Evolutionary conservation across 228 moss, liverwort and hornwort genomes (phyloP).

Genomic region (Sphagnum fallax): DNA sequence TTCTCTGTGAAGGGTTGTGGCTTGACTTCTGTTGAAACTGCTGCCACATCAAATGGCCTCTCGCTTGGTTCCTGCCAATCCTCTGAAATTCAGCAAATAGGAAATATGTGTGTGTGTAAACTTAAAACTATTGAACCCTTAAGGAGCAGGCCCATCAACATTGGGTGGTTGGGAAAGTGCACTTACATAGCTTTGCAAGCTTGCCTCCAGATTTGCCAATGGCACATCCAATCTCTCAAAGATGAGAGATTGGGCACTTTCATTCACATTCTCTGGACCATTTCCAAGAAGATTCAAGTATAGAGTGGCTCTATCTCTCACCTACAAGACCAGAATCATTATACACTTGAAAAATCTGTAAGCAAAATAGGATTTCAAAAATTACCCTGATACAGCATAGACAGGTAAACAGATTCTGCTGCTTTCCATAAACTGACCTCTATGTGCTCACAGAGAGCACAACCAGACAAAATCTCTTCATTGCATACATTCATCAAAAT

Average conservation of each 20-base stretch:
- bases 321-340: constrained; percentile 13
- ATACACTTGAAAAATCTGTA: not conserved
- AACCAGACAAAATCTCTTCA: no score
- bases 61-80: constrained; percentile 70
- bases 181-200: constrained; percentile 68
- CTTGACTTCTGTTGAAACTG: constrained; percentile 68
- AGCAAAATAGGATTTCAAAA: not conserved
- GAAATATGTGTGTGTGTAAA: not conserved
- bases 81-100: constrained; percentile 9
- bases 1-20: constrained; percentile 57
- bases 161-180: not conserved
- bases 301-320: constrained; percentile 84
- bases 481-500: no score
- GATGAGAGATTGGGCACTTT: constrained; percentile 34
- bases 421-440: no score
- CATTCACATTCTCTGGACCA: constrained; percentile 24
- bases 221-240: constrained; percentile 64
- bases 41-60: constrained; percentile 79
- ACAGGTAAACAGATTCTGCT: no score
- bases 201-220: constrained; percentile 70
- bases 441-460: no score
- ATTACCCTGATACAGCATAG: not conserved
- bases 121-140: not conserved
- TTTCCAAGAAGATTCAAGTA: constrained; percentile 63
- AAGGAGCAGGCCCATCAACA: not conserved